Percentiles rank a stretch among this genome's conserved stretches.
Conservation (phyloP, 2,329 filamentous ascomycete genomes). For the Penicillium sp. region DNA sequence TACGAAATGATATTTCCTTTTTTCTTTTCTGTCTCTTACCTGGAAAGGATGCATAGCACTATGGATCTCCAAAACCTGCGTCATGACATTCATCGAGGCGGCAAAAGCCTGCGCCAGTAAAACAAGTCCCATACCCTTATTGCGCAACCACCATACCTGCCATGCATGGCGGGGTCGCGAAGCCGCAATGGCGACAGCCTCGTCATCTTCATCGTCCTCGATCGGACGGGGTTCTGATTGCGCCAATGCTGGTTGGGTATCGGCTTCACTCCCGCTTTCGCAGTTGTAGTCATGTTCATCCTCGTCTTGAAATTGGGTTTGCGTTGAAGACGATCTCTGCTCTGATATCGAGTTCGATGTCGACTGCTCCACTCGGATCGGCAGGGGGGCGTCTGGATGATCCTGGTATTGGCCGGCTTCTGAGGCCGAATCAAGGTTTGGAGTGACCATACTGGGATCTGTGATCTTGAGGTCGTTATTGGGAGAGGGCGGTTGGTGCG, state of each 20-base stretch:
- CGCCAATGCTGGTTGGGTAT: conserved; percentile 4
- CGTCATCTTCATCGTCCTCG: background rate
- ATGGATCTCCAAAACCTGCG: conserved; percentile 68
- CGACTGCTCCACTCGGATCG: background rate
- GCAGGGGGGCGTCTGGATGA: conserved; percentile 21
- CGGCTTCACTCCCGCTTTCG: conserved; percentile 1
- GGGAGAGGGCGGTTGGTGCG: background rate
- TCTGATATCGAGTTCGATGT: background rate
- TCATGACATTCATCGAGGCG: conserved; percentile 79
- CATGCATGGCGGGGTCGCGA: conserved; percentile 27
- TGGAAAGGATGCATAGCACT: conserved; percentile 78
- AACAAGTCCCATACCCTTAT: conserved; percentile 72
- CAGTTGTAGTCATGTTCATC: conserved; percentile 1
- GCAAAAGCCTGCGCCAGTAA: conserved; percentile 76
- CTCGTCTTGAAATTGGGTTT: background rate
- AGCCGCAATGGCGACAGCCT: background rate
- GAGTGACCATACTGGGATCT: background rate
- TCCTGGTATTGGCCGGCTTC: conserved; percentile 3
- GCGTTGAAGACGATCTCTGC: background rate
- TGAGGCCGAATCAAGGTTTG: background rate
- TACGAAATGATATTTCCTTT: background rate
- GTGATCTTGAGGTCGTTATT: conserved; percentile 2
- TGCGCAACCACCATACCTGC: conserved; percentile 54
- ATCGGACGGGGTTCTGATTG: conserved; percentile 22
- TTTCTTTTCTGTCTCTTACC: conserved; percentile 30